Evolutionary conservation across 2,329 filamentous ascomycete species (phyloP).

Genomic region (Trichocomaceae sp.): DNA sequence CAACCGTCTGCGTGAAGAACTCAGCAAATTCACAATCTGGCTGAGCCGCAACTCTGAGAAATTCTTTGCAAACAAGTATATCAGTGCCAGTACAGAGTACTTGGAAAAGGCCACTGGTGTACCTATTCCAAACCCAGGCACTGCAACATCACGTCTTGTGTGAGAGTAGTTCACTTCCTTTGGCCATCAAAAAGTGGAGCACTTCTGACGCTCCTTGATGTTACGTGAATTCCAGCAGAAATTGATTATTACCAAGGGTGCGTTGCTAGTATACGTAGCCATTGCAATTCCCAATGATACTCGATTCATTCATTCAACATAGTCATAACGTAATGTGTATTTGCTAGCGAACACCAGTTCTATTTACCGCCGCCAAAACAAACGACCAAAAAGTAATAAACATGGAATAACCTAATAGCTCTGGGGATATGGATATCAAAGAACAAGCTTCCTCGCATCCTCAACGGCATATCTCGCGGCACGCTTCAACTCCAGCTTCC

Average conservation of each 20-base stretch:
- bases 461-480: slow-evolving; percentile 72
- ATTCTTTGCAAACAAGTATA: slow-evolving; percentile 58
- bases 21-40: slow-evolving; percentile 81
- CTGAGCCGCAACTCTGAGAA: slow-evolving; percentile 66
- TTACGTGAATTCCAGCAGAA: not conserved
- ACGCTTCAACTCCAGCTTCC: slow-evolving; percentile 78
- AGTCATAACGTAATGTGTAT: not conserved
- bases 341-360: not conserved
- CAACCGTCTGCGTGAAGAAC: slow-evolving; percentile 78
- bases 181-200: not conserved
- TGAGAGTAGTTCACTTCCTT: slow-evolving; percentile 1
- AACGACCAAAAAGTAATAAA: not conserved
- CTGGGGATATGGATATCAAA: slow-evolving; percentile 15
- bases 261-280: not conserved
- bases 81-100: slow-evolving; percentile 36
- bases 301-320: not conserved
- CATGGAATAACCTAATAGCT: too few species aligned
- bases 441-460: slow-evolving; percentile 52
- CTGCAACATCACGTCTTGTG: slow-evolving; percentile 28
- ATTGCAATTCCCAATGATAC: not conserved
- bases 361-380: not conserved
- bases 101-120: slow-evolving; percentile 30
- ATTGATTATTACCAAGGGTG: not conserved
- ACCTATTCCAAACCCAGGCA: slow-evolving; percentile 24
- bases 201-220: not conserved